phyloP scores from a whole-genome alignment of 306 rosid species.

The Bauhinia variegata region DNA sequence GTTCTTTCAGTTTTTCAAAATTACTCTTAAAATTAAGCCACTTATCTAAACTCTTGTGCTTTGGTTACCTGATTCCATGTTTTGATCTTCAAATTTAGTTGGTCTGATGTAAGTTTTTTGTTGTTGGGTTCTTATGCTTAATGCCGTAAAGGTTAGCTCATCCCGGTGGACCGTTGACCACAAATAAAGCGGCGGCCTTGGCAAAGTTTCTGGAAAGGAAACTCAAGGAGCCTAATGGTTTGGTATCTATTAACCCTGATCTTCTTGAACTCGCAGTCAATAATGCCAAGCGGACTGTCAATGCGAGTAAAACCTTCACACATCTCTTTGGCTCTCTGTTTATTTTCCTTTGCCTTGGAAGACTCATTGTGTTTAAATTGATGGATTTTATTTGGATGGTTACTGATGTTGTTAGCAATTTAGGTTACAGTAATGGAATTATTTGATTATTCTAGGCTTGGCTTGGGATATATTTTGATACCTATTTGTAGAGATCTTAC shows the following conservation, averaged over 20 bases:
- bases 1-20: background rate
- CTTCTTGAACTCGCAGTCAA: constrained; percentile 72
- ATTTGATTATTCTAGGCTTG: constrained; percentile 11
- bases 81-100: constrained; percentile 26
- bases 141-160: constrained; percentile 70
- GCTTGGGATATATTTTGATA: background rate
- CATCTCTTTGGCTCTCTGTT: background rate
- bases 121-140: background rate
- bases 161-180: constrained; percentile 89
- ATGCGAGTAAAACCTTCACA: constrained; percentile 44
- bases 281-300: constrained; percentile 69
- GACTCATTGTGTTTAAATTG: background rate
- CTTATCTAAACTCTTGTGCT: constrained; percentile 7
- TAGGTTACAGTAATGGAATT: constrained; percentile 10
- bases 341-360: background rate
- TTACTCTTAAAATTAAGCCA: background rate
- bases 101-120: constrained; percentile 24
- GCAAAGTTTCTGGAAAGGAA: constrained; percentile 87
- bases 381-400: background rate
- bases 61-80: constrained; percentile 12
- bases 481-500: background rate
- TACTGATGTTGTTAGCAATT: constrained; percentile 1
- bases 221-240: constrained; percentile 70
- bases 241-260: constrained; percentile 67
- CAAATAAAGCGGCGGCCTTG: constrained; percentile 91